Evolutionary conservation across 352 stramenopile genomes (phyloP), one percentile per base, ranked within the genome.

Genomic region (Globisporangium cylindrosporum): DNA sequence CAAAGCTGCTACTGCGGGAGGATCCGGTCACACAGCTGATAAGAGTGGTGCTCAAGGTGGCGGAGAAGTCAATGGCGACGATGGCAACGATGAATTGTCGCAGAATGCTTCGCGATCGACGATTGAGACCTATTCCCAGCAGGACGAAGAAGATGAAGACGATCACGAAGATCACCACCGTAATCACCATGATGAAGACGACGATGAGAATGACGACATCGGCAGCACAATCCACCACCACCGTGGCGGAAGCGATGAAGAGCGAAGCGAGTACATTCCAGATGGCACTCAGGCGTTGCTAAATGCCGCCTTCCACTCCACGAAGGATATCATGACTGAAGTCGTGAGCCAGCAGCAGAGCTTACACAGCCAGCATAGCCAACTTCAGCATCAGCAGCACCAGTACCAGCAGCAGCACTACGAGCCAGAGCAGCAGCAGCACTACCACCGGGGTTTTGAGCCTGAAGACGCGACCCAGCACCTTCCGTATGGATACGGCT

Each of bases 231-330:
- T 24, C 69, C 80, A 36, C 36, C 62, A 38, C 34, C 36, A 55
- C 22, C 60, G 43, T 71, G 62, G 64, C 68, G 46, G 38, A 59
- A 10, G 46, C 24, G 62, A 49, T 48, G 72, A 83, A 1, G 32
- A 68, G 12, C 69, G 48, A 20, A 79, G 74, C 22, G 72, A 77
- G 29, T 85, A 82, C 48, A 68, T 78, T 9, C 69, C 76, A 1
- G 81, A 93, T 59, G 84, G 84, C 58, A 90, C 84, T 15, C 82
- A 90, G 41, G 84, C 78, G 15, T 66, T 93, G 58, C 68, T 93
- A 34, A 85, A 86, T 12, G 84, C 84, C 4, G 84, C 84, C 4
- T 85, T 91, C 66, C 83, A 91, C 57, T 90, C 83, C n/a, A 89
- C 81, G 2, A 73, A 88, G 29, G 83, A 91, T 38, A 86, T 90